Evolutionary conservation across 805 yeast species (phyloP).

Genomic region (Metschnikowia colocasiae): DNA sequence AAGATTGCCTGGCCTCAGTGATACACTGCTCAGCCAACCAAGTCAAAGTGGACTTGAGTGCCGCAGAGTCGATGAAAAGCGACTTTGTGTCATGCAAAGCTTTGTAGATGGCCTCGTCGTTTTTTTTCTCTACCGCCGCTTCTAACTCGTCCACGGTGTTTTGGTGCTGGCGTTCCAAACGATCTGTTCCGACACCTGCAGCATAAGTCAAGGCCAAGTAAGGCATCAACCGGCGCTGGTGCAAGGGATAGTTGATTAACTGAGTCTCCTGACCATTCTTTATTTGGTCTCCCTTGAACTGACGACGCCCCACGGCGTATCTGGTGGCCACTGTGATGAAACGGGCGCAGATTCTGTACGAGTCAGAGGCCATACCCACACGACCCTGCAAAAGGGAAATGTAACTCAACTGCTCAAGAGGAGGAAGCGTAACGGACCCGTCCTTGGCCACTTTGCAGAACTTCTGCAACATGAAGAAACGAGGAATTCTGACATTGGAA

Average conservation of each 20-base stretch:
- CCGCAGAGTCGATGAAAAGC: conserved; percentile 43
- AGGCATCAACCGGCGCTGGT: conserved; percentile 45
- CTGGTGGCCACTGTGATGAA: conserved; percentile 42
- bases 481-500: conserved; percentile 41
- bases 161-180: conserved; percentile 34
- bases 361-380: conserved; percentile 43
- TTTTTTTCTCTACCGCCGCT: conserved; percentile 32
- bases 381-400: conserved; percentile 44
- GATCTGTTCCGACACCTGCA: conserved; percentile 36
- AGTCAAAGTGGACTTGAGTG: conserved; percentile 42
- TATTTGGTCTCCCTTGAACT: conserved; percentile 31
- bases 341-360: conserved; percentile 41
- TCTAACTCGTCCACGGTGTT: conserved; percentile 32
- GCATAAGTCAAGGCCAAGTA: conserved; percentile 40
- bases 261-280: conserved; percentile 31
- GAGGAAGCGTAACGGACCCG: conserved; percentile 41
- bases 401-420: conserved; percentile 44
- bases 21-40: conserved; percentile 43
- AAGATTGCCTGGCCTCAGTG: conserved; percentile 42
- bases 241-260: conserved; percentile 43
- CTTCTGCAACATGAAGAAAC: conserved; percentile 45
- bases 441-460: conserved; percentile 39
- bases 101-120: conserved; percentile 27
- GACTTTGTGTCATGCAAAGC: conserved; percentile 39
- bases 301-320: conserved; percentile 46